phyloP scores from a whole-genome alignment of 2,329 filamentous ascomycete genomes.

The Xylariaceae sp. region DNA sequence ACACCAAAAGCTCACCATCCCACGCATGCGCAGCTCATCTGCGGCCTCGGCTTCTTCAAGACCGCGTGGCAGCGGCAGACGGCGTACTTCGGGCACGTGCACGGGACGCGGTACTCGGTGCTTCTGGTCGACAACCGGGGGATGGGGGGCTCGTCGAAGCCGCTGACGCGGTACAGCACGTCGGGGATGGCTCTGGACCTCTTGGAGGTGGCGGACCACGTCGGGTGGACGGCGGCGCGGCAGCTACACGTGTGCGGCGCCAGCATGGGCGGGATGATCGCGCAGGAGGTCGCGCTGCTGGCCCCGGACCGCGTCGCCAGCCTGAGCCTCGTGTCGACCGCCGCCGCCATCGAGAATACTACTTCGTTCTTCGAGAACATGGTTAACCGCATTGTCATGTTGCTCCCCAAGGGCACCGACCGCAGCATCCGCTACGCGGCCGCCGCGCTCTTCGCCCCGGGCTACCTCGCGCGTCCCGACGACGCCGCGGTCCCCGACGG shows the following conservation, averaged over 20 bases:
- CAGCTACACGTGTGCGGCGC: constrained; percentile 73
- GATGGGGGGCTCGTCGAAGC: constrained; percentile 79
- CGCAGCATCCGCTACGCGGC: constrained; percentile 66
- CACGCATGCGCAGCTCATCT: constrained; percentile 64
- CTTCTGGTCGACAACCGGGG: constrained; percentile 84
- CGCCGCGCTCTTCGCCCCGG: constrained; percentile 64
- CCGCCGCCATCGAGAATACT: constrained; percentile 63
- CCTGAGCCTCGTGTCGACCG: constrained; percentile 64
- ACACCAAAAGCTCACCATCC: neutral
- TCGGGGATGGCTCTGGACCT: constrained; percentile 81
- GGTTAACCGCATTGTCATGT: constrained; percentile 54
- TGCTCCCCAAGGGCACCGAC: constrained; percentile 73
- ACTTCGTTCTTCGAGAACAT: constrained; percentile 68
- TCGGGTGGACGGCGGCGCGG: constrained; percentile 64
- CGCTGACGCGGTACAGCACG: constrained; percentile 76
- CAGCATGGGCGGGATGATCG: constrained; percentile 90
- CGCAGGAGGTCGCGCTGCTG: constrained; percentile 73
- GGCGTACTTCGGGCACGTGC: constrained; percentile 76
- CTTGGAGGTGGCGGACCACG: constrained; percentile 64
- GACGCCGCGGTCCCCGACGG: constrained; percentile 52
- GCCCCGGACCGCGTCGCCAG: constrained; percentile 56
- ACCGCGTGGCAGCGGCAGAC: constrained; percentile 83
- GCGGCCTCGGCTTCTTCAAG: constrained; percentile 73
- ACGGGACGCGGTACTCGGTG: constrained; percentile 68
- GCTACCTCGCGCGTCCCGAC: constrained; percentile 67